A percentile compares a stretch with the other conserved stretches of the same genome.
These are phyloP conservation scores for Gardenia jasminoides DNA, from an alignment of 257 asterid genomes.

Conservation along the genomic window DNA sequence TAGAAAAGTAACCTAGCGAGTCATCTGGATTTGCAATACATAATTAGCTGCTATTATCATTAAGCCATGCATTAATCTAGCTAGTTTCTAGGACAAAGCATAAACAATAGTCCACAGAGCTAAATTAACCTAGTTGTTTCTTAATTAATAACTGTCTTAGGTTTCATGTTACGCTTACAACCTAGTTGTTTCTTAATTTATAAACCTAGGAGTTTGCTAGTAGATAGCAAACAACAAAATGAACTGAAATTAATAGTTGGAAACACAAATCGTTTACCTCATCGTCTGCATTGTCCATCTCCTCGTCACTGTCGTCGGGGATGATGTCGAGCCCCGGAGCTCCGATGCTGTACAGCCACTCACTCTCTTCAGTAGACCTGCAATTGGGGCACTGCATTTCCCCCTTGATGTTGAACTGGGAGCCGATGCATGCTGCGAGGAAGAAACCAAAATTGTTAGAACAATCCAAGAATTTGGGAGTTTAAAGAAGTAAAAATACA, in stretches of 20 bases:
- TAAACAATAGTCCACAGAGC: not conserved
- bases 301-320: not conserved
- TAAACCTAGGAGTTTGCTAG: too few species aligned
- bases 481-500: too few species aligned
- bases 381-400: slow-evolving; percentile 93
- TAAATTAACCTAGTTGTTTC: too few species aligned
- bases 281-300: not conserved
- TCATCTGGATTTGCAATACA: too few species aligned
- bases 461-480: too few species aligned
- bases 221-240: too few species aligned
- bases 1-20: too few species aligned
- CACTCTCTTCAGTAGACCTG: slow-evolving; percentile 74
- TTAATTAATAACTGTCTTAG: too few species aligned
- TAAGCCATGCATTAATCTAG: too few species aligned
- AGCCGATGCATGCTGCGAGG: slow-evolving; percentile 73
- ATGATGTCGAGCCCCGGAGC: slow-evolving; percentile 26
- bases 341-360: slow-evolving; percentile 60
- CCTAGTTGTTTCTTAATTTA: too few species aligned
- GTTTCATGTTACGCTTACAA: too few species aligned
- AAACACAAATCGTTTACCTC: not conserved
- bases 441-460: not conserved
- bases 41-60: not conserved
- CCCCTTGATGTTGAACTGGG: slow-evolving; percentile 71
- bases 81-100: not conserved
- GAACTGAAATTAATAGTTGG: not conserved